Evolutionary conservation across 116 monocot genomes (phyloP).

Genomic region (Phalaenopsis hybrid): DNA sequence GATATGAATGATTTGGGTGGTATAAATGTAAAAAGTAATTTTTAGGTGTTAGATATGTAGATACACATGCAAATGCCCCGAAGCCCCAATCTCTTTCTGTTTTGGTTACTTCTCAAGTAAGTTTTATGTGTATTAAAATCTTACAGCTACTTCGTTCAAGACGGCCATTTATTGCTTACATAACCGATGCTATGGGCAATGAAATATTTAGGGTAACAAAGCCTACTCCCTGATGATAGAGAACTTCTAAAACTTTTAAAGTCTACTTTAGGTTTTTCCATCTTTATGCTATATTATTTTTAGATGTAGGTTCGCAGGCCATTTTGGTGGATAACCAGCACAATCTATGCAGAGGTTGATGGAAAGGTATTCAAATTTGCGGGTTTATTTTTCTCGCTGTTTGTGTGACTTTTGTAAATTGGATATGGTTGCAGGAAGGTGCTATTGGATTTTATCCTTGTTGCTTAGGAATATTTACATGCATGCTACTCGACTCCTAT

Average conservation of each 20-base stretch:
- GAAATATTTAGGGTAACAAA: conserved; percentile 86
- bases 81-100: neutral
- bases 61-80: too few relatives aligned
- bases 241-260: conserved; percentile 4
- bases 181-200: conserved; percentile 79
- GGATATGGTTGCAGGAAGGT: neutral
- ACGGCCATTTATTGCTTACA: conserved; percentile 81
- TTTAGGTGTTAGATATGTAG: too few relatives aligned
- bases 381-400: neutral
- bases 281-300: conserved; percentile 22
- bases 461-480: too few relatives aligned
- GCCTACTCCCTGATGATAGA: neutral
- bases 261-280: conserved; percentile 2
- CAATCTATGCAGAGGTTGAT: conserved; percentile 92
- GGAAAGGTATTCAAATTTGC: conserved; percentile 65
- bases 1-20: too few relatives aligned
- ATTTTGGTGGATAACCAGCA: conserved; percentile 97
- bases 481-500: too few relatives aligned
- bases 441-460: neutral
- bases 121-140: conserved; percentile 7
- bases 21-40: too few relatives aligned
- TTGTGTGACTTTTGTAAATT: neutral
- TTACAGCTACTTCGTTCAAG: conserved; percentile 87
- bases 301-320: conserved; percentile 79
- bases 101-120: conserved; percentile 8